Evolutionary conservation across 2,329 filamentous ascomycete genomes (phyloP), one percentile per base, ranked within the genome.

Genomic region (Colletotrichum sidae): DNA sequence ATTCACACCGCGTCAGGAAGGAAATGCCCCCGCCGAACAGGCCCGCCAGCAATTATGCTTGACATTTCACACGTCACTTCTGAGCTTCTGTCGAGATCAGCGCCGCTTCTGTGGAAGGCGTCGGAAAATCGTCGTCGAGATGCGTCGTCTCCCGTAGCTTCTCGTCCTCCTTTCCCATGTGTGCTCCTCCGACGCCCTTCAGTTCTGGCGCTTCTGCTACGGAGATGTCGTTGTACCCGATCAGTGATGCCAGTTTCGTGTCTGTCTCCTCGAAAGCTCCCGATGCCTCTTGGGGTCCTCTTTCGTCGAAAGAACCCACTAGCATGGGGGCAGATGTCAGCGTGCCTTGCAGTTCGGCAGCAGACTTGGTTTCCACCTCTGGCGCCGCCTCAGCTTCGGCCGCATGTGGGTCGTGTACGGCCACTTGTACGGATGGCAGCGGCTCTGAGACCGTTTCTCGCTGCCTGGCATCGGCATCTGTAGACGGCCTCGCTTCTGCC

Each of bases 141-240:
- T 37, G 56, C 34, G 35, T 44, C 55, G 60, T 68, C 51, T 68
- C 68, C 17, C 64, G 67, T 56, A 71, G 53, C 33, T 57, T 49
- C 13, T 68, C 65, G 8, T 68, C 66, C 13, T 72, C 69, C n/a
- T 68, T 50, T 6, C 57, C 67, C 41, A 69, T 38, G 47, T 72
- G 62, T 8, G 69, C 71, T 35, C 70, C 72, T 10, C 72, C 72
- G 10, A 74, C 69, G n/a, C 72, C 73, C 17, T 70, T 66, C 12
- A 74, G 65, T 11, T 68, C 67, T 8, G 66, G 55, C n/a, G 55
- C 45, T 10, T 67, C 54, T 42, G 51, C 41, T 58, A 7, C 65
- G 68, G n/a, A 62, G 41, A 9, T 71, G 60, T 42, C 55, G 63
- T 34, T 15, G 11, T 15, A 42, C 49, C 7, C 45, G 15, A 42